These are phyloP conservation scores for Chlamydomonas reinhardtii DNA, from an alignment of 163 green algal genomes.

Conservation along the genomic window DNA sequence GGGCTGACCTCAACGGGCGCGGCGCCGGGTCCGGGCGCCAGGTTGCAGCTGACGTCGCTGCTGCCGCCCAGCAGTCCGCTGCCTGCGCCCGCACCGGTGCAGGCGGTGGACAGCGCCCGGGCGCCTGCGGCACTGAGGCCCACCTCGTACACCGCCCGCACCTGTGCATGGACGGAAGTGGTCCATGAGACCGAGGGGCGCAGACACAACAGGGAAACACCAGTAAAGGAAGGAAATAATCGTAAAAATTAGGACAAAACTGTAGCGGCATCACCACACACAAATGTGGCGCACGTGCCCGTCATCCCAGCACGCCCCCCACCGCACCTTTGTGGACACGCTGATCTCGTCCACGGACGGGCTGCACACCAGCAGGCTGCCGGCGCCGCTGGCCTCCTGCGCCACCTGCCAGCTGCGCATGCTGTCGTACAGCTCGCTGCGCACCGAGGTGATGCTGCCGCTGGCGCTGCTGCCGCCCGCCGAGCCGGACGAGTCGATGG, in stretches of 20 bases:
- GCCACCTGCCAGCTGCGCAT: conserved; percentile 17
- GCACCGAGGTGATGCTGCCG: background rate
- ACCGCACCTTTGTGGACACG: conserved; percentile 25
- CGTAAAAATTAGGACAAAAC: no score
- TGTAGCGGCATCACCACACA: no score
- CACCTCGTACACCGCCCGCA: conserved; percentile 29
- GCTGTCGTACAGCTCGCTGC: conserved; percentile 8
- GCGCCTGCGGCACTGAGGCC: conserved; percentile 7
- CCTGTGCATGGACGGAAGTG: background rate
- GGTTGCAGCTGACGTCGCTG: background rate
- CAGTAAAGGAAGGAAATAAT: no score
- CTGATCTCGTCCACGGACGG: conserved; percentile 15
- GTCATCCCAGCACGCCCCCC: no score
- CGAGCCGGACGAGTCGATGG: background rate
- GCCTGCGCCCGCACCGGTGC: no score
- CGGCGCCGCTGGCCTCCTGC: conserved; percentile 1
- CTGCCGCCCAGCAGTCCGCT: no score
- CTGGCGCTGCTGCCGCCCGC: background rate
- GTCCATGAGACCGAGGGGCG: no score
- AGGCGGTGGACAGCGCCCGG: background rate
- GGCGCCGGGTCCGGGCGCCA: background rate
- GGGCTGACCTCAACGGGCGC: no score
- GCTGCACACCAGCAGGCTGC: background rate
- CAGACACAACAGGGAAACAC: no score
- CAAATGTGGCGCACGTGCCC: no score